phyloP scores from a whole-genome alignment of 2,329 filamentous ascomycete species.

The Fusarium sp. region DNA sequence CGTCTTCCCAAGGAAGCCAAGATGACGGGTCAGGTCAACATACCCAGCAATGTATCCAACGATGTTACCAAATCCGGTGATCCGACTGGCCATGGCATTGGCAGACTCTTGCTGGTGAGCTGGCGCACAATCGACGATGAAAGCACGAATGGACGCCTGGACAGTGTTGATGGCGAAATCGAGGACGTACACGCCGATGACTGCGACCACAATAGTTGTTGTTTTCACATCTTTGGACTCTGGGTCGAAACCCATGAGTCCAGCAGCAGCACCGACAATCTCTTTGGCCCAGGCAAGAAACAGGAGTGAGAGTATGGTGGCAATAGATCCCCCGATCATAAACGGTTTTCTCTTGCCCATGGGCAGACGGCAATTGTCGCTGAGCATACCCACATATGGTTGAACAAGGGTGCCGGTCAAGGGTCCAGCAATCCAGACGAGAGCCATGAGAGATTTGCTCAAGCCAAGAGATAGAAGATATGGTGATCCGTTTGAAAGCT shows the following conservation, averaged over 20 bases:
- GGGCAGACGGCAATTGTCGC: slow-evolving; percentile 76
- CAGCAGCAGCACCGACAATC: slow-evolving; percentile 72
- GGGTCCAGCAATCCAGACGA: slow-evolving; percentile 87
- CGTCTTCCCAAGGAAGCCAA: slow-evolving; percentile 84
- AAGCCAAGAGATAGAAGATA: slow-evolving; percentile 82
- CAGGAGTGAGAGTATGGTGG: slow-evolving; percentile 74
- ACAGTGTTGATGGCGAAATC: slow-evolving; percentile 98
- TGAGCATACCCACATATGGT: slow-evolving; percentile 83
- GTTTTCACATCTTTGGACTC: slow-evolving; percentile 71
- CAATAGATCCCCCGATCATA: slow-evolving; percentile 75
- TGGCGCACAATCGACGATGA: slow-evolving; percentile 92
- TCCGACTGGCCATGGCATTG: slow-evolving; percentile 92
- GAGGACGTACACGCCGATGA: slow-evolving; percentile 86
- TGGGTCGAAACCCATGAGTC: slow-evolving; percentile 75
- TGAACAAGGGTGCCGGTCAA: slow-evolving; percentile 82
- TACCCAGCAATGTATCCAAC: slow-evolving; percentile 90
- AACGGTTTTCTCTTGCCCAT: slow-evolving; percentile 87
- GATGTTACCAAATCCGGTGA: slow-evolving; percentile 90
- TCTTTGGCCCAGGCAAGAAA: slow-evolving; percentile 79
- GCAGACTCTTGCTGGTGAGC: slow-evolving; percentile 92
- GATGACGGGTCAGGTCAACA: slow-evolving; percentile 75
- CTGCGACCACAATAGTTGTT: slow-evolving; percentile 78
- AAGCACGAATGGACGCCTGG: slow-evolving; percentile 89
- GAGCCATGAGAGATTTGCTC: slow-evolving; percentile 82
- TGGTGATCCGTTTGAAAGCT: slow-evolving; percentile 91